Conservation (phyloP, 331 rosid genomes). For the Arachis monticola region DNA sequence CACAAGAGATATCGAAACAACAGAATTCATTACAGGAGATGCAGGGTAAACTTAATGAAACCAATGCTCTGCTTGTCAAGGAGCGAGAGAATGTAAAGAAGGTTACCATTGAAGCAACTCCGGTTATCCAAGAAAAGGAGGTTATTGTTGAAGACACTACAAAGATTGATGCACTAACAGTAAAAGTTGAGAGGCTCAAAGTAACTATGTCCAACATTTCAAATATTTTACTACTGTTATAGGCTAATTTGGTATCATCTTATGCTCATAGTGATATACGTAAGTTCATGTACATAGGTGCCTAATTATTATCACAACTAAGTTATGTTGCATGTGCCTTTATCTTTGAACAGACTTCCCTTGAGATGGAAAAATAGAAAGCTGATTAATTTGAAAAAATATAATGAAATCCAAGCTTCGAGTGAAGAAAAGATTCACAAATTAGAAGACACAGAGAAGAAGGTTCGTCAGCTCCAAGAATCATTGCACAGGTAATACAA, state of each 20-base stretch:
- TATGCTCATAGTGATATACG: slow-evolving; percentile 15
- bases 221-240: slow-evolving; percentile 26
- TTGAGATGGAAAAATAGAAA: slow-evolving; percentile 67
- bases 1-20: too few relatives aligned
- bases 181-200: slow-evolving; percentile 71
- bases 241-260: slow-evolving; percentile 17
- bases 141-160: too few relatives aligned
- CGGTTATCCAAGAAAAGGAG: too few relatives aligned
- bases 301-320: slow-evolving; percentile 24
- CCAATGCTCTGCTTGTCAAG: slow-evolving; percentile 22
- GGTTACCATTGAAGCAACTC: too few relatives aligned
- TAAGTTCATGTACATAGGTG: not conserved
- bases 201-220: slow-evolving; percentile 48
- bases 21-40: too few relatives aligned
- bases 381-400: slow-evolving; percentile 62
- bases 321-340: slow-evolving; percentile 36
- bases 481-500: slow-evolving; percentile 67
- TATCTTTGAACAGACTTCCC: slow-evolving; percentile 51
- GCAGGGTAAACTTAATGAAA: slow-evolving; percentile 57
- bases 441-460: slow-evolving; percentile 78
- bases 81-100: too few relatives aligned
- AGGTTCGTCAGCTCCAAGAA: slow-evolving; percentile 75
- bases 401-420: slow-evolving; percentile 54
- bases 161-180: slow-evolving; percentile 66
- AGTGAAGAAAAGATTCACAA: slow-evolving; percentile 54